Evolutionary conservation across 108 stramenopile species (phyloP), one percentile per base, ranked within the genome.

Genomic region (Cyclostephanos tholiformis): DNA sequence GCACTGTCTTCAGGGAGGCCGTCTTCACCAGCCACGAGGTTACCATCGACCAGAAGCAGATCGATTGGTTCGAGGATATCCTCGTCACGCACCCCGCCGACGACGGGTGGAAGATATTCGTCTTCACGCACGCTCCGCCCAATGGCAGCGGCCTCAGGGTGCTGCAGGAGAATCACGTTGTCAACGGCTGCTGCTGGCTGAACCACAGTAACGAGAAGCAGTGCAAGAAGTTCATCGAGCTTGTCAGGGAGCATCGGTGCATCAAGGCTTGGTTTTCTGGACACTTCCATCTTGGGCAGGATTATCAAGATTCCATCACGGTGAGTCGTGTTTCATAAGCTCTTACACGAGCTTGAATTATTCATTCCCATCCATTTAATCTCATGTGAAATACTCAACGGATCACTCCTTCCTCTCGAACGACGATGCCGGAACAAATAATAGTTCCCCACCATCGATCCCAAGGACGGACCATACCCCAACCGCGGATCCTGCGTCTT

Each of bases 201-300:
- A 96, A 96, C 77, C 95, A 96, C 76, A 75, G 74, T 22, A 80
- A 81, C 48, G 83, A 85, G 63, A 65, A 60, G 32, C 74, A 75
- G 56, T 84, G 91, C 55, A 82, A 84, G 26, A 82, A 75, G 64
- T 97, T 97, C 74, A 88, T 95, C 63, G 80, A 91, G 55, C 56
- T 91, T 41, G 96, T 96, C 23, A 65, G 87, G 56, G 89, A 90
- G 55, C 68, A 97, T 69, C 88, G 77, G 17, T 77, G 71, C 57
- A 91, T 98, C 77, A 97, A 97, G 84, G 90, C 83, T 22, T 98
- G 97, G 97, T 94, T 94, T 51, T 86, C 86, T 12, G 97, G 97
- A 22, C 97, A 98, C 76, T 98, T 97, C 82, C 97, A 98, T 77
- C 86, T 98, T 64, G 83, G 88, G 26, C 91, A 91, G 51, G 92